Evolutionary conservation across 768 basidiomycete species (phyloP), one percentile per base, ranked within the genome.

Genomic region (Lactifluus echinatus): DNA sequence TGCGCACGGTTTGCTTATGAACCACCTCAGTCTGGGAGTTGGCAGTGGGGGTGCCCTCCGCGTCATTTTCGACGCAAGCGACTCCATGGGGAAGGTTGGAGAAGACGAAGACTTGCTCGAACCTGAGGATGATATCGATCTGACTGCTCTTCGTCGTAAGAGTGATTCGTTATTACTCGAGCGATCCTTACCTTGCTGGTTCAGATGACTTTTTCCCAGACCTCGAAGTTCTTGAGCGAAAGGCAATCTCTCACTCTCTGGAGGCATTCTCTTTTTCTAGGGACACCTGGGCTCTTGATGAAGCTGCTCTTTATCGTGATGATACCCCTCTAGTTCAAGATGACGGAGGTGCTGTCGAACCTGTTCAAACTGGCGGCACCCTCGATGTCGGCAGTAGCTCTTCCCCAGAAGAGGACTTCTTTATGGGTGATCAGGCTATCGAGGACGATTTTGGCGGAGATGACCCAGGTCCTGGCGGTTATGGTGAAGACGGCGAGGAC

Each of bases 61-160:
- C 57, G 88, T 99, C 50, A 89, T 98, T 26, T 99, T 99, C 64
- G 95, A 98, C 69, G 94, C 93, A 4, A 87, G 94, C 55, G 95
- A 97, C 69, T 87, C 90, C 0, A 84, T 88, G 68, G 82, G 84
- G 3, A 87, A 83, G 60, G 75, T 78, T 3, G 87, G 77, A 31
- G 82, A 79, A 2, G 84, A 94, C 37, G 92, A 90, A 45, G 74
- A 74, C 14, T 70, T 82, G 39, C 77, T 84, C 43, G 91, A 93
- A 63, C 81, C 83, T 2, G 79, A 80, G 60, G 83, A 85, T 52
- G 75, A 79, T 4, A 75, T 91, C 14, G 85, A 89, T 66, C 65
- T 91, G 43, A 79, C 75, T 28, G 73, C 77, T 58, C 71, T 88
- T 45, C 77, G 85, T 63, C 70, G 87, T 88, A 57, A 36, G 82